These are phyloP conservation scores for Neurospora terricola DNA, from an alignment of 495 filamentous ascomycete genomes.

Conservation along the genomic window DNA sequence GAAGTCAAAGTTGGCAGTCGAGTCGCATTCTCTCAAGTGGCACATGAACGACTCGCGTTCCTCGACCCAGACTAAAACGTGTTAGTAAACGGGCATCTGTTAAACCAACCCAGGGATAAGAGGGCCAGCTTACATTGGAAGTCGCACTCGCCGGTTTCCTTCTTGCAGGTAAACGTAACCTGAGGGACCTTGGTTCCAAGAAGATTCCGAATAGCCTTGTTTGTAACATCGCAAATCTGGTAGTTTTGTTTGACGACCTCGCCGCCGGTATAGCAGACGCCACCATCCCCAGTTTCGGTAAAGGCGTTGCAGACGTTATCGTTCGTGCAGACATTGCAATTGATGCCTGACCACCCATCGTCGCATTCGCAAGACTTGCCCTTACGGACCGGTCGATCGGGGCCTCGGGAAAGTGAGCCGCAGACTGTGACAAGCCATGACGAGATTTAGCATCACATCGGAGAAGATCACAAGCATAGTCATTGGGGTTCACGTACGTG, in stretches of 20 bases:
- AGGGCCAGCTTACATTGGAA: slow-evolving; percentile 66
- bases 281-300: slow-evolving; percentile 67
- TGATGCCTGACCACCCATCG: slow-evolving; percentile 95
- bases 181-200: slow-evolving; percentile 76
- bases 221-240: slow-evolving; percentile 97
- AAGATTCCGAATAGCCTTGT: slow-evolving; percentile 78
- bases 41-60: slow-evolving; percentile 95
- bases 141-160: slow-evolving; percentile 62
- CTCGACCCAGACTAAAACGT: slow-evolving; percentile 72
- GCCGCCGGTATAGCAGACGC: slow-evolving; percentile 85
- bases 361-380: slow-evolving; percentile 71
- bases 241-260: slow-evolving; percentile 88
- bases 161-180: slow-evolving; percentile 86
- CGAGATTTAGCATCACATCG: slow-evolving; percentile 3
- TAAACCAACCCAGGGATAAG: neutral
- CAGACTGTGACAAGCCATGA: slow-evolving; percentile 44
- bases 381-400: slow-evolving; percentile 59
- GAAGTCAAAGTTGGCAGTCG: slow-evolving; percentile 53
- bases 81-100: slow-evolving; percentile 26
- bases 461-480: neutral
- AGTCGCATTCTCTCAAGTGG: slow-evolving; percentile 69
- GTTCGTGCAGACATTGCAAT: slow-evolving; percentile 90
- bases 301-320: slow-evolving; percentile 75
- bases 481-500: slow-evolving; percentile 37
- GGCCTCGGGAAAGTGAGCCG: slow-evolving; percentile 73